Evolutionary conservation across 495 filamentous ascomycete genomes (phyloP).

Genomic region (Hypoxylon cercidicola): DNA sequence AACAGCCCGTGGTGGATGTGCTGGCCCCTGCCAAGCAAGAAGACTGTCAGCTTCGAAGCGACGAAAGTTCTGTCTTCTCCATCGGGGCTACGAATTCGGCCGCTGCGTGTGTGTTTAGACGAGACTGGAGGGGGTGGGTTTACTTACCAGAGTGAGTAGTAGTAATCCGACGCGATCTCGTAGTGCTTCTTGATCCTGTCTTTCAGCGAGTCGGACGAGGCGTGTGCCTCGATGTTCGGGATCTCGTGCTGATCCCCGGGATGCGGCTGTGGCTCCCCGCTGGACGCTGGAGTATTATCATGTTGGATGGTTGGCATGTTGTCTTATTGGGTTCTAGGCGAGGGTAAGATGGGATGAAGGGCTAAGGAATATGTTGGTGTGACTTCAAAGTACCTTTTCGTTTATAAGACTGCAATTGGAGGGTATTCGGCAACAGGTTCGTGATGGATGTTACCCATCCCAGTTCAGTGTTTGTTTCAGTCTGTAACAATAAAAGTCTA

Average conservation of each 20-base stretch:
- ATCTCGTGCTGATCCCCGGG: constrained; percentile 59
- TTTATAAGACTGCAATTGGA: no score
- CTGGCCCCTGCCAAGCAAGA: constrained; percentile 65
- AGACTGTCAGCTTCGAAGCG: no score
- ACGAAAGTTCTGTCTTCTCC: no score
- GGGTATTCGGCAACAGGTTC: no score
- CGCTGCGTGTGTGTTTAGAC: no score
- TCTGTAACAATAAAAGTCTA: constrained; percentile 15
- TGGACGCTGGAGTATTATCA: not conserved
- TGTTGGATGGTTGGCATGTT: constrained; percentile 32
- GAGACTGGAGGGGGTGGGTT: not conserved
- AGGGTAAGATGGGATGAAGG: no score
- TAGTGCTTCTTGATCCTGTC: constrained; percentile 68
- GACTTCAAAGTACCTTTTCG: no score
- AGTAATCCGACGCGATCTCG: constrained; percentile 67
- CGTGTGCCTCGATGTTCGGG: constrained; percentile 60
- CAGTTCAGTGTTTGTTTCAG: not conserved
- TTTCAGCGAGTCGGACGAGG: constrained; percentile 64
- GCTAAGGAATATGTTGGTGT: no score
- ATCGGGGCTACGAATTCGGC: no score
- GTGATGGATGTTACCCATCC: constrained; percentile 21
- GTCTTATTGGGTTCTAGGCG: no score
- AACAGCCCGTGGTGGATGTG: constrained; percentile 70
- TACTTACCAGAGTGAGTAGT: constrained; percentile 61
- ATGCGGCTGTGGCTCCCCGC: constrained; percentile 24